Base-by-base conservation (phyloP, 768 basidiomycete genomes). In the Podaxis pistillaris region DNA sequence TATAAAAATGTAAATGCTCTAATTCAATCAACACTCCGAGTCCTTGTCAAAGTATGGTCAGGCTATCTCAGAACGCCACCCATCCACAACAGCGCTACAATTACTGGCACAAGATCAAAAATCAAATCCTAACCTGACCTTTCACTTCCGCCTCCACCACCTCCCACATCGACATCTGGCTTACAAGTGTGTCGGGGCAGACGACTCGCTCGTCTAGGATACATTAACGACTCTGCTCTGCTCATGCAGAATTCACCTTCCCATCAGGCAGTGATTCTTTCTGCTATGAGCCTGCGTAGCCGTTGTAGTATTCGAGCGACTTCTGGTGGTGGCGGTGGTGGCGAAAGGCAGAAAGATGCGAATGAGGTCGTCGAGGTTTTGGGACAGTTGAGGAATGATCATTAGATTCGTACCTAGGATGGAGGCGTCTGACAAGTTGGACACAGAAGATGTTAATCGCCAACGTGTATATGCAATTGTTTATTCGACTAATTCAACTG, bases 201-300 rank as follows among this genome's bases (percentile, higher is more conserved):
- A 85, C 65, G 71, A 74, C 37, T 77, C 78, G 13, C 86, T 90
- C 65, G 78, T 94, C 6, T 82, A 83, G 15, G 89, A 89, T 0
- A 91, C 93, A 68, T 81, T 91, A 3, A 85, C 92, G 0, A 84
- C 93, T 6, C 94, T 53, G 91, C 82, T 9, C 69, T 85, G 41
- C 74, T 84, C 55, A 84, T 84, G 77, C 74, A 72, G 30, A 74
- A 70, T 26, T 77, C 72, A 37, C 52, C 62, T 3, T 65, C 63
- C 30, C 82, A 83, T 60, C 76, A 79, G 60, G 54, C 41, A 1
- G 64, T 69, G 3, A 69, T 85, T 3, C 68, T 83, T 13, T 60
- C 60, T 3, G 57, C 67, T 17, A 69, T 79, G 12, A 12, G 33
- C 30, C 41, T 15, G 63, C 49, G 46, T 44, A 44, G 56, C n/a